A percentile compares a stretch with the other conserved stretches of the same genome.
These are phyloP conservation scores for Tuber melanosporum DNA, from an alignment of 495 filamentous ascomycete species.

Conservation along the genomic window DNA sequence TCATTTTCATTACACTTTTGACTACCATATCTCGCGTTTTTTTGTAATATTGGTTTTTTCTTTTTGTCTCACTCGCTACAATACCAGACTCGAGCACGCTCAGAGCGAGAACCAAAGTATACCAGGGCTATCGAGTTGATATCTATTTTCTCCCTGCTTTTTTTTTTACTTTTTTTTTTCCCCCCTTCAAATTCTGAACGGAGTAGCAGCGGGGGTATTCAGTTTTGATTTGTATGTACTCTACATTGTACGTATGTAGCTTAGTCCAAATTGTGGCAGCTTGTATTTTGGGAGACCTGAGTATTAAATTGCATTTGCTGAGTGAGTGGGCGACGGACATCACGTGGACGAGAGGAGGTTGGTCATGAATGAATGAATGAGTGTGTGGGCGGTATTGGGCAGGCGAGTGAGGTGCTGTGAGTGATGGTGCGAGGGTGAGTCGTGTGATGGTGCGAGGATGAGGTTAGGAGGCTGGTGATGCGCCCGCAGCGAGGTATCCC, in stretches of 20 bases:
- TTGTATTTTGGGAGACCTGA: neutral
- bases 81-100: neutral
- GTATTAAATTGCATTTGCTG: neutral
- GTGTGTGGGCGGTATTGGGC: no score
- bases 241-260: neutral
- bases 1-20: neutral
- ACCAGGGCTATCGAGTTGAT: neutral
- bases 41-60: neutral
- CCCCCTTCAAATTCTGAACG: neutral
- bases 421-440: neutral
- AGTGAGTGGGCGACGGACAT: neutral
- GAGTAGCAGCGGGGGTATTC: neutral
- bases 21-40: neutral
- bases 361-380: neutral
- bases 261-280: neutral
- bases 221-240: neutral
- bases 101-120: neutral
- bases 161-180: neutral
- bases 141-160: neutral
- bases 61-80: neutral
- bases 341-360: neutral
- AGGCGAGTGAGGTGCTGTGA: neutral
- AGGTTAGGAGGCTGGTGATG: neutral
- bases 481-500: no score
- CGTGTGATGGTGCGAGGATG: neutral